phyloP scores from a whole-genome alignment of 1,284 basidiomycete species.

The Neolentinus lepideus region DNA sequence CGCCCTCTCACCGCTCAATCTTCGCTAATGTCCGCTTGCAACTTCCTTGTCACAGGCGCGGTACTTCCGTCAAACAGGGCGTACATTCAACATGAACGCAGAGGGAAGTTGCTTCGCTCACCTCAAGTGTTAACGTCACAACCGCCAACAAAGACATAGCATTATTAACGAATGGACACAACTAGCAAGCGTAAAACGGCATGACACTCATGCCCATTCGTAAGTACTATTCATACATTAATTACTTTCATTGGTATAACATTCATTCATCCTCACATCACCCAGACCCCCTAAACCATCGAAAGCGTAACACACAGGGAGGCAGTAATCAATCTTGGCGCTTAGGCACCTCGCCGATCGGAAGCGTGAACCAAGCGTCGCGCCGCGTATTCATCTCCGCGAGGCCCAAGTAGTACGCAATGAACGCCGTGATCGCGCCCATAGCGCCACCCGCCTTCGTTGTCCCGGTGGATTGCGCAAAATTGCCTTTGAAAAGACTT shows the following conservation, averaged over 20 bases:
- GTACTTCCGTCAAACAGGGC: too few species aligned
- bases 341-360: slow-evolving; percentile 33
- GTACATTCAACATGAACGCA: too few species aligned
- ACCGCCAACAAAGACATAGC: not conserved
- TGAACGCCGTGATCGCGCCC: slow-evolving; percentile 59
- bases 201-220: not conserved
- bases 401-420: slow-evolving; percentile 66
- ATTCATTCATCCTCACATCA: too few species aligned
- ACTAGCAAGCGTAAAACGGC: not conserved
- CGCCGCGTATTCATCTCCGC: slow-evolving; percentile 53
- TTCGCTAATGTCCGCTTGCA: too few species aligned
- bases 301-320: too few species aligned
- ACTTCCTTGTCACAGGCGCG: too few species aligned
- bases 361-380: slow-evolving; percentile 41
- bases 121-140: too few species aligned
- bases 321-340: slow-evolving; percentile 3
- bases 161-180: not conserved
- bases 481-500: slow-evolving; percentile 15
- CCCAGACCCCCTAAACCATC: too few species aligned
- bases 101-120: too few species aligned
- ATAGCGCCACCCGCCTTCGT: slow-evolving; percentile 68
- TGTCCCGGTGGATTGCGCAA: slow-evolving; percentile 12
- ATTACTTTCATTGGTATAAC: not conserved
- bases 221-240: not conserved
- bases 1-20: too few species aligned